Evolutionary conservation across 2,329 filamentous ascomycete genomes (phyloP).

Genomic region (Hypoxylon sp.): DNA sequence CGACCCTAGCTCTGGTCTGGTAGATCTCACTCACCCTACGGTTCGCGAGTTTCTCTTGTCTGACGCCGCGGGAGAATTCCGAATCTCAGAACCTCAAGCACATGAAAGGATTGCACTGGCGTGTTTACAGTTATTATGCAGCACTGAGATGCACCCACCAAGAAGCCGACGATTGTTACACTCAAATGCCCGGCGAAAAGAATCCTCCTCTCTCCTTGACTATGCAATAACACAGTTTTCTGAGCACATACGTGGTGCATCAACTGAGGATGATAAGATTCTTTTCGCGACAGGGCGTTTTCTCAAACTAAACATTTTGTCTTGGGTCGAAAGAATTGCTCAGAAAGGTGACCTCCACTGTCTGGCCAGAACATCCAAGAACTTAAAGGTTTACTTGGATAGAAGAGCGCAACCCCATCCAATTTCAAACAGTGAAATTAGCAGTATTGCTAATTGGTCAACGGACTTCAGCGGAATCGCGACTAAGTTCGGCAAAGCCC

Average conservation of each 20-base stretch:
- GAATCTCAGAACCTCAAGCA: neutral
- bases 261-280: neutral
- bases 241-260: constrained; percentile 3
- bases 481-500: neutral
- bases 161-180: constrained; percentile 5
- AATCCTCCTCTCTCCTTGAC: neutral
- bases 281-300: neutral
- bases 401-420: neutral
- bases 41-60: constrained; percentile 10
- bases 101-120: constrained; percentile 10
- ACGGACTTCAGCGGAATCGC: constrained; percentile 10
- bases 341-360: constrained; percentile 3
- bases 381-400: constrained; percentile 10
- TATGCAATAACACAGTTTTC: constrained; percentile 11
- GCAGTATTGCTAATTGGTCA: constrained; percentile 4
- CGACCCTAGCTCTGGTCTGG: neutral
- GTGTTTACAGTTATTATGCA: constrained; percentile 5
- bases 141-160: constrained; percentile 8
- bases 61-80: constrained; percentile 3
- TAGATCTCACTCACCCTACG: neutral
- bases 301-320: constrained; percentile 5
- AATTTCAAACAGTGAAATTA: neutral
- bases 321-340: constrained; percentile 5
- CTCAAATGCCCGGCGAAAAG: neutral
- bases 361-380: constrained; percentile 8